A percentile compares a stretch with the other conserved stretches of the same genome.
phyloP scores from a whole-genome alignment of 306 rosid species.

The Citrullus colocynthis region DNA sequence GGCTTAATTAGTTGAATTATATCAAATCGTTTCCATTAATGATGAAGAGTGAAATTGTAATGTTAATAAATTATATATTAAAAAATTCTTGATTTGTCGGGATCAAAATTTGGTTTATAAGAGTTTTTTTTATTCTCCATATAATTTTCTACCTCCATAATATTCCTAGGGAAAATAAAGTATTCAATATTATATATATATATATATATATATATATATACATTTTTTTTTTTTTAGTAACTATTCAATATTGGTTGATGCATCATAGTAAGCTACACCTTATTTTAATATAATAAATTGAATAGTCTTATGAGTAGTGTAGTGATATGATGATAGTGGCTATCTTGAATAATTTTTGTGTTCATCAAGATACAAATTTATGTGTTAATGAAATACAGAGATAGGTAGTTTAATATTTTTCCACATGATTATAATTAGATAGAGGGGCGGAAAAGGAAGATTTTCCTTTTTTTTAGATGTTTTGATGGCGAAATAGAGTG shows the following conservation, averaged over 20 bases:
- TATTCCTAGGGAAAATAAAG: too few species aligned
- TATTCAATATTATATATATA: too few species aligned
- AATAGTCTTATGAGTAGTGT: too few species aligned
- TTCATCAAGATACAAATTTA: background rate
- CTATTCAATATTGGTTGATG: too few species aligned
- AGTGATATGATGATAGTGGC: background rate
- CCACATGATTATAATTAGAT: background rate
- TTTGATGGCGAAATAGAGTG: background rate
- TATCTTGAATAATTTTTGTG: background rate
- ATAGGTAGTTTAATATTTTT: background rate
- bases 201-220: too few species aligned
- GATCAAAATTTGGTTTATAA: too few species aligned
- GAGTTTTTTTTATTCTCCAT: too few species aligned
- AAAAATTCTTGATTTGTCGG: too few species aligned
- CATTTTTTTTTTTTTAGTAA: too few species aligned
- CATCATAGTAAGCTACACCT: too few species aligned
- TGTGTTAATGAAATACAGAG: background rate
- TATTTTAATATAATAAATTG: too few species aligned
- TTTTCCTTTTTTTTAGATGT: background rate
- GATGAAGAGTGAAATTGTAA: background rate
- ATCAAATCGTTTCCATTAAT: background rate
- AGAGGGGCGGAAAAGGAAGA: background rate
- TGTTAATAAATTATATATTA: background rate
- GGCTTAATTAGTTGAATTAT: background rate
- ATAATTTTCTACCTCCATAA: too few species aligned